Conservation (phyloP, 179 eudicot genomes). For the Spergularia azorica region DNA sequence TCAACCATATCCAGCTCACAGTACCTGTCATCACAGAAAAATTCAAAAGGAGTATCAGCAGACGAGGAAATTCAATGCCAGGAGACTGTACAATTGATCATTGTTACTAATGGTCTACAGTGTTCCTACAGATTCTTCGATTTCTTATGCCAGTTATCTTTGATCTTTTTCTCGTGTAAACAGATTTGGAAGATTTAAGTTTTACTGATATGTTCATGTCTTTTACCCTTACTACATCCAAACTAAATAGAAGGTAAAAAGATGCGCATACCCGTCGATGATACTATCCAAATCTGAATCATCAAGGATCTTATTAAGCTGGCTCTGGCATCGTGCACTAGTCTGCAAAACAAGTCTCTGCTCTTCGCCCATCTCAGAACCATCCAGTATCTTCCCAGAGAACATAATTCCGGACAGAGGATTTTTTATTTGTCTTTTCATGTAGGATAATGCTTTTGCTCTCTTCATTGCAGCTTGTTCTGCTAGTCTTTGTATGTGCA, state of each 20-base stretch:
- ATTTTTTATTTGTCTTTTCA: constrained; percentile 71
- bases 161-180: too few species aligned
- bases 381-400: constrained; percentile 73
- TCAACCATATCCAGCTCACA: constrained; percentile 89
- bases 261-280: constrained; percentile 71
- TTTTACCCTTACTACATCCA: neutral
- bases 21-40: constrained; percentile 43
- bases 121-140: too few species aligned
- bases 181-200: neutral
- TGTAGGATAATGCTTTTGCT: constrained; percentile 62
- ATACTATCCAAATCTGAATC: constrained; percentile 87
- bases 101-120: too few species aligned
- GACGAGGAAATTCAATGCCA: neutral
- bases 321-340: constrained; percentile 77
- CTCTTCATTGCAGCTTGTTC: constrained; percentile 88
- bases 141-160: too few species aligned
- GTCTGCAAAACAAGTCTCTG: constrained; percentile 58
- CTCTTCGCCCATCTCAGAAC: constrained; percentile 61
- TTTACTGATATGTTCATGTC: neutral
- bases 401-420: constrained; percentile 88
- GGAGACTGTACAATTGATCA: neutral
- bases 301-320: constrained; percentile 81
- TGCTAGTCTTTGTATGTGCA: constrained; percentile 78
- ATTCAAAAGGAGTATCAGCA: neutral
- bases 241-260: neutral